Base-by-base conservation (phyloP, 2,329 filamentous ascomycete species). In the Colletotrichum shisoi region DNA sequence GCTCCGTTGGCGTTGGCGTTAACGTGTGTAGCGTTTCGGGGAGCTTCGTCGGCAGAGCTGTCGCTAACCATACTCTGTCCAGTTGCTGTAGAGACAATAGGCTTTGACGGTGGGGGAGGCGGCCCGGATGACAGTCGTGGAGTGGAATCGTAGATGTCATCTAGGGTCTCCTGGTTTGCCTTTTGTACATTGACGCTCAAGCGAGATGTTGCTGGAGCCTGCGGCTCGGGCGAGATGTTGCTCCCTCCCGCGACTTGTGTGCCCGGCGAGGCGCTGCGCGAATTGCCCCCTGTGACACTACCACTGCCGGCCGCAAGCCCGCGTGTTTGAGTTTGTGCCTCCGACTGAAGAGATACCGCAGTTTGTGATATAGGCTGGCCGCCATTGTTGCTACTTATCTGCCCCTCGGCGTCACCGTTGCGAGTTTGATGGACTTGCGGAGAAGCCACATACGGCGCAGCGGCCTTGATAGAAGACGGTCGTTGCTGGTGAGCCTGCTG, bases 121-220 rank as follows among this genome's bases (percentile, higher is more conserved):
- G 51, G 57, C 2, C 52, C 62, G n/a, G 39, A 21, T 15, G 45
- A 57, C 27, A 73, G 63, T 2, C 74, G 73, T 2, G 76, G 76
- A 4, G 76, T 77, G 4, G 76, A 74, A 57, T 77, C 75, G 62
- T 77, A 76, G 15, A 77, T 72, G 62, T 77, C 75, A 3, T 76
- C 73, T 27, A 73, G 71, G 7, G 67, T 68, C 4, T 71, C 71
- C 37, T 67, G 62, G 58, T 73, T 71, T 17, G 69, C 65, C 31
- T 67, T 68, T 21, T 68, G 67, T 3, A 72, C 65, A 34, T 73
- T 70, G 15, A 70, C 63, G 34, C 53, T 66, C 45, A 69, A 63
- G n/a, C 54, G 44, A 24, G 57, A 21, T 19, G 37, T 48, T 39
- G 61, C 42, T 40, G 56, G n/a, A 19, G 40, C 15, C 27, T 42